These are phyloP conservation scores for Fusarium lyarnte DNA, from an alignment of 2,329 filamentous ascomycete genomes.

Conservation along the genomic window DNA sequence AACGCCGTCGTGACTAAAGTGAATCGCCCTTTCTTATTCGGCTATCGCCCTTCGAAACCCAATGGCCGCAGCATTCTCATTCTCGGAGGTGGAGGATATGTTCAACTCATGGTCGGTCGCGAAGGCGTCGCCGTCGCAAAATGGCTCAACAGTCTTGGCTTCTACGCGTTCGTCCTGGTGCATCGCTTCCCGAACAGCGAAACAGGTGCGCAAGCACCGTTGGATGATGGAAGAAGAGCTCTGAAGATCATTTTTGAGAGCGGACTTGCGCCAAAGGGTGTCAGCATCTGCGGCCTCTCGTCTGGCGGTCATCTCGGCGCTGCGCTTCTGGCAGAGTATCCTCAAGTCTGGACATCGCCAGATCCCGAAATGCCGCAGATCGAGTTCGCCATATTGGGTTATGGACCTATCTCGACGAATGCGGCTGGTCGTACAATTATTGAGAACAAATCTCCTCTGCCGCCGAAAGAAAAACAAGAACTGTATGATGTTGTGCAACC, in stretches of 20 bases:
- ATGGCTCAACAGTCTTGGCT: conserved; percentile 36
- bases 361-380: conserved; percentile 15
- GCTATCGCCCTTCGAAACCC: conserved; percentile 20
- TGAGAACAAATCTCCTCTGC: conserved; percentile 32
- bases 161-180: conserved; percentile 38
- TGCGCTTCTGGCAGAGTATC: conserved; percentile 35
- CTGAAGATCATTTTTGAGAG: conserved; percentile 31
- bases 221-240: conserved; percentile 37
- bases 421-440: conserved; percentile 33
- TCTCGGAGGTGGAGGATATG: conserved; percentile 34
- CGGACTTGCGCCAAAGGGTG: conserved; percentile 8
- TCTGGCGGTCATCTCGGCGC: conserved; percentile 38
- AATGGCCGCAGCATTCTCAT: conserved; percentile 34
- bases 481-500: conserved; percentile 34
- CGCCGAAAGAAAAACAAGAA: conserved; percentile 33
- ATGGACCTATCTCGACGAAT: conserved; percentile 37
- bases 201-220: conserved; percentile 20
- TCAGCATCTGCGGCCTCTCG: conserved; percentile 36
- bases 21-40: conserved; percentile 29
- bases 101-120: conserved; percentile 37
- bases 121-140: conserved; percentile 35
- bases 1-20: conserved; percentile 33
- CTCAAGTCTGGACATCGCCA: conserved; percentile 23
- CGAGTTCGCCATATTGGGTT: conserved; percentile 35
- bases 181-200: conserved; percentile 36